Evolutionary conservation across 345 rosid species (phyloP).

Genomic region (Arabidopsis suecica): DNA sequence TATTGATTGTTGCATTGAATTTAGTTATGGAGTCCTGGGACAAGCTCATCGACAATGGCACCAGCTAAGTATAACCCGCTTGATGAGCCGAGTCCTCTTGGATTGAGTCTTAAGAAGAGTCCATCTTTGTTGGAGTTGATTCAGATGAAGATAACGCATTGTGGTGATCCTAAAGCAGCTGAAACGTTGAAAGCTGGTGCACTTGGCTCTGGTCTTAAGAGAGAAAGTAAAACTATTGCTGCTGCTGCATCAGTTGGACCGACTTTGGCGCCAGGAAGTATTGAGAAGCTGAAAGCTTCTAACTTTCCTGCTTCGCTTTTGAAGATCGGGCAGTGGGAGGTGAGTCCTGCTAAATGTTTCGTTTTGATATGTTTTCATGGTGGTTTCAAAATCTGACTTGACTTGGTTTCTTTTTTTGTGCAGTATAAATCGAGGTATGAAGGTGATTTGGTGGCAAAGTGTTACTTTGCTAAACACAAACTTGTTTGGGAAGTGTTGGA

Average conservation of each 20-base stretch:
- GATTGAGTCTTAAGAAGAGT: constrained; percentile 87
- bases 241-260: constrained; percentile 37
- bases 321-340: constrained; percentile 96
- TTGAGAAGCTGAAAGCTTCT: constrained; percentile 95
- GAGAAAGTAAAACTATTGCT: constrained; percentile 53
- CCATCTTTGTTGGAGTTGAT: constrained; percentile 94
- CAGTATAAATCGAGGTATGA: constrained; percentile 96
- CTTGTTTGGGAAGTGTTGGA: constrained; percentile 99
- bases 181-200: constrained; percentile 39
- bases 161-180: constrained; percentile 41
- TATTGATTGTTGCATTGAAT: constrained; percentile 12
- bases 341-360: constrained; percentile 29
- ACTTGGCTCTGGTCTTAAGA: constrained; percentile 48
- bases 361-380: constrained; percentile 21
- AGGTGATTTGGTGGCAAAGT: constrained; percentile 99
- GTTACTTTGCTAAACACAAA: constrained; percentile 98
- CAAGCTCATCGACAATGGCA: constrained; percentile 55
- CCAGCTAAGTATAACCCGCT: constrained; percentile 80
- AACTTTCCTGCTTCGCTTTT: constrained; percentile 87
- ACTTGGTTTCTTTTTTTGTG: constrained; percentile 21
- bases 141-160: constrained; percentile 86
- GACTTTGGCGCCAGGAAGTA: constrained; percentile 32
- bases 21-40: constrained; percentile 66
- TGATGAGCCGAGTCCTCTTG: constrained; percentile 96
- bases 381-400: constrained; percentile 13